Evolutionary conservation across 2,329 filamentous ascomycete genomes (phyloP).

Genomic region (Chalaropsis thielavioides): DNA sequence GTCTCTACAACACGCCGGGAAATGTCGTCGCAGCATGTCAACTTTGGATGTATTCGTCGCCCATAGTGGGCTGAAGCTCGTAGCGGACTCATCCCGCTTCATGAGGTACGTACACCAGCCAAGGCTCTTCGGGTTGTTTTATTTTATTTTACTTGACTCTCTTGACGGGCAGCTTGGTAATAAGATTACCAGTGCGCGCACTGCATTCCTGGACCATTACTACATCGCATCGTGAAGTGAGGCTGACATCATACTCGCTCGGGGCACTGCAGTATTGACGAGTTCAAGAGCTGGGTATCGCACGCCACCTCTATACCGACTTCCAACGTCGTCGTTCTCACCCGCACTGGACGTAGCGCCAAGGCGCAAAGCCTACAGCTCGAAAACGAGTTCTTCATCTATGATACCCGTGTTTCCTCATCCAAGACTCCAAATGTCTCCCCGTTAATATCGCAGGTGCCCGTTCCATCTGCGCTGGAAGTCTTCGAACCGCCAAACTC

Average conservation of each 20-base stretch:
- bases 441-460: conserved; percentile 34
- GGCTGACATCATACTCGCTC: conserved; percentile 12
- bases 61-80: conserved; percentile 78
- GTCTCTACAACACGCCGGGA: neutral
- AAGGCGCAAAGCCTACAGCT: conserved; percentile 65
- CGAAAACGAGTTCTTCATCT: conserved; percentile 86
- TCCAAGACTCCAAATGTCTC: conserved; percentile 34
- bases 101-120: conserved; percentile 42
- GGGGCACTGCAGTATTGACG: conserved; percentile 50
- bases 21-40: conserved; percentile 15
- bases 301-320: conserved; percentile 57
- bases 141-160: neutral
- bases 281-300: conserved; percentile 68
- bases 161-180: neutral
- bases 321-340: conserved; percentile 76
- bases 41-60: conserved; percentile 68
- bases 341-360: conserved; percentile 67
- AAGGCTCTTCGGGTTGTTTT: neutral
- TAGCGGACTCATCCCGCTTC: conserved; percentile 62
- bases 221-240: neutral
- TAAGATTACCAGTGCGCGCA: neutral
- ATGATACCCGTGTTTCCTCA: conserved; percentile 65
- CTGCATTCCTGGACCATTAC: conserved; percentile 6
- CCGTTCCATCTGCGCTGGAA: conserved; percentile 29
- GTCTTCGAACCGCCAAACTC: conserved; percentile 56